phyloP scores from a whole-genome alignment of 345 rosid genomes.

The Eucalyptus pumila region DNA sequence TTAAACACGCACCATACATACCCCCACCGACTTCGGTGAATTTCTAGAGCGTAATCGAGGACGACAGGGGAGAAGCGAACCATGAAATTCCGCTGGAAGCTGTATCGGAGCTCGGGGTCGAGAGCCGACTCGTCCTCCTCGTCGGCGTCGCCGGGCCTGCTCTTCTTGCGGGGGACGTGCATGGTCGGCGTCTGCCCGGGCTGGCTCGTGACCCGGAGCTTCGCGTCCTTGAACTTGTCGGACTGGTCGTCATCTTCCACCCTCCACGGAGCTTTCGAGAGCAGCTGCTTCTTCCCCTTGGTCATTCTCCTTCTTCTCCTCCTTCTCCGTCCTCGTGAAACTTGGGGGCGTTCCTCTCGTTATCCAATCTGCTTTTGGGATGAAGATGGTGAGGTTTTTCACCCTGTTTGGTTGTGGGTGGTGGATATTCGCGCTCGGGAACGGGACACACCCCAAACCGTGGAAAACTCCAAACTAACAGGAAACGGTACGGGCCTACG shows the following conservation, averaged over 20 bases:
- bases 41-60: background rate
- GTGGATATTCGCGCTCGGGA: background rate
- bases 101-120: constrained; percentile 94
- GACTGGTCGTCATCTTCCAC: constrained; percentile 45
- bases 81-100: constrained; percentile 90
- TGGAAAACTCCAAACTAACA: background rate
- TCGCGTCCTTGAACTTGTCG: constrained; percentile 59
- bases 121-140: constrained; percentile 47
- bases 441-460: background rate
- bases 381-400: background rate
- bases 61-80: background rate
- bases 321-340: background rate
- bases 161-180: constrained; percentile 60
- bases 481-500: fast-evolving
- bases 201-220: constrained; percentile 65
- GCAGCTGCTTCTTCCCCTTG: constrained; percentile 44
- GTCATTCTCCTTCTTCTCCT: background rate
- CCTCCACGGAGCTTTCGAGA: constrained; percentile 89
- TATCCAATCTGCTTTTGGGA: background rate
- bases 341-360: background rate
- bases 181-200: constrained; percentile 64
- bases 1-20: background rate
- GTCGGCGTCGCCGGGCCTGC: constrained; percentile 5
- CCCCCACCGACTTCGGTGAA: background rate
- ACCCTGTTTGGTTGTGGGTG: background rate